Base-by-base conservation (phyloP, 805 yeast genomes). In the Ascoidea asiatica region DNA sequence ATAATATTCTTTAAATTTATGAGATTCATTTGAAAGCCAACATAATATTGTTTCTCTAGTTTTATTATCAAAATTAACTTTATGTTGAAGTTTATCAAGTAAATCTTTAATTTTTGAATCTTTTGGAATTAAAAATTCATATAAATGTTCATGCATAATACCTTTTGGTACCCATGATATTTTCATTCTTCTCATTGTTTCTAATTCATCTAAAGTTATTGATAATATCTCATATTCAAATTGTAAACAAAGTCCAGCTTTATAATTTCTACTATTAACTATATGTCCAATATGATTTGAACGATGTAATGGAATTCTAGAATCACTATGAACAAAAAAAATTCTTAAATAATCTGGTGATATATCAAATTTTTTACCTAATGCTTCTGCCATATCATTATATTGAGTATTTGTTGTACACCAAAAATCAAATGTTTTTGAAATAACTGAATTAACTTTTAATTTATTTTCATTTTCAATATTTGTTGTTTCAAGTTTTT, bases 161-260 rank as follows among this genome's bases (percentile, higher is more conserved):
- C 85, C 84, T 39, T 76, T 77, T 1, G 80, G 75, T 38, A 89
- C 65, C 90, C 94, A 87, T 44, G 70, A 69, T 19, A 90, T 66
- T 43, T 70, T 75, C 38, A 89, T 62, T 4, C 76, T 61, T 47
- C 75, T 75, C 78, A 86, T 73, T 49, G 73, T 77, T 60, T 92
- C 98, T 53, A 81, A 73, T 49, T 87, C 94, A 35, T 66, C 70
- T 44, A 90, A 64, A 1, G 89, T 77, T 39, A 88, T 77, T 40
- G 77, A 82, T 54, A 92, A 68, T 1, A 81, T 62, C 55, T 90
- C 96, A 57, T 83, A 90, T 51, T 79, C 80, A 46, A 90, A 72
- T 1, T 66, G 54, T 4, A 77, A 66, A 5, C 65, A 58, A 23
- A 58, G 53, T 43, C 64, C 64, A 13, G 53, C 46, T 35, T 54